phyloP scores from a whole-genome alignment of 441 rosid species.

The Erodium texanum region DNA sequence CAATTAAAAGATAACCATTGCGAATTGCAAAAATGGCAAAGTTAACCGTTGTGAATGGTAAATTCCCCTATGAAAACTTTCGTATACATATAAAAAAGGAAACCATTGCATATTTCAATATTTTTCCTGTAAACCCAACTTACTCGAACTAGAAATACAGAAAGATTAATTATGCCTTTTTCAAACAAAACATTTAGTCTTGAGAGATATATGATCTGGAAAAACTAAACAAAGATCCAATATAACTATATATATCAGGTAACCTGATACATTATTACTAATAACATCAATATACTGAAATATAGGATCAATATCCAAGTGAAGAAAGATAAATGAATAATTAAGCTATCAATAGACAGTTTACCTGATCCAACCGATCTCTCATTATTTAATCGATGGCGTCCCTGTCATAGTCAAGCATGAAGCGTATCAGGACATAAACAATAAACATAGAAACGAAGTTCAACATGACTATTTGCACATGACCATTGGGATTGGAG shows the following conservation, averaged over 20 bases:
- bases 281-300: not conserved
- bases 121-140: not conserved
- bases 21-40: no score
- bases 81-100: no score
- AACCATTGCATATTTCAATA: not conserved
- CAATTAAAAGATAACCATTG: no score
- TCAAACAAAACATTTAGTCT: not conserved
- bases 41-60: no score
- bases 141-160: not conserved
- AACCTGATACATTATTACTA: not conserved
- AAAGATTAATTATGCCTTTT: not conserved
- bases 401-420: conserved; percentile 25
- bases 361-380: conserved; percentile 19
- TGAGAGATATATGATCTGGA: not conserved
- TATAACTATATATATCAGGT: not conserved
- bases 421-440: conserved; percentile 4
- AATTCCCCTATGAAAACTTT: no score
- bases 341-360: conserved; percentile 8
- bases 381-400: conserved; percentile 18
- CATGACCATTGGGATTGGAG: not conserved
- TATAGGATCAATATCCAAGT: not conserved
- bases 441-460: not conserved
- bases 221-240: not conserved
- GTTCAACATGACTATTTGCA: not conserved
- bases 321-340: not conserved